Conservation (phyloP, 352 stramenopile species). For the Phytophthora melonis region DNA sequence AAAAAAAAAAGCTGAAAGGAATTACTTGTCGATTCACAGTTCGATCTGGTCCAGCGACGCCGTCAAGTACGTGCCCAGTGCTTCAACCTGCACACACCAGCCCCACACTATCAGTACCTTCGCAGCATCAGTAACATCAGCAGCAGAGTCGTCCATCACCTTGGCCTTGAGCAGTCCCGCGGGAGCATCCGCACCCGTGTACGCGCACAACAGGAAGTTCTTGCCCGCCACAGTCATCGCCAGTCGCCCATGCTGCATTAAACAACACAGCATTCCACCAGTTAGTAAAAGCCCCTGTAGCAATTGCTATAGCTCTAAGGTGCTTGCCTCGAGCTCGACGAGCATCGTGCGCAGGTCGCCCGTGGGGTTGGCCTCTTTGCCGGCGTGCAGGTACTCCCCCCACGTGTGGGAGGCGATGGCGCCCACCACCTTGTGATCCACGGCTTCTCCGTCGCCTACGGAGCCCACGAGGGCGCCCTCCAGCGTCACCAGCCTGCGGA, state of each 20-base stretch:
- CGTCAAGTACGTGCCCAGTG: constrained; percentile 67
- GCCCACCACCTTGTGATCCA: constrained; percentile 88
- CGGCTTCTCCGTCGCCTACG: constrained; percentile 58
- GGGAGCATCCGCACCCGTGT: constrained; percentile 64
- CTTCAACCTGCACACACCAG: constrained; percentile 40
- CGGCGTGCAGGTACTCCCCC: constrained; percentile 81
- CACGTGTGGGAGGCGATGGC: constrained; percentile 88
- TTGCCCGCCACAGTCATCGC: constrained; percentile 74
- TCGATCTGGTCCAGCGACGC: constrained; percentile 77
- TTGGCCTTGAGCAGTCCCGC: constrained; percentile 81
- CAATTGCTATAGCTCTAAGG: background rate
- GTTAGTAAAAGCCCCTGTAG: background rate
- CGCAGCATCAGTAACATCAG: constrained; percentile 1
- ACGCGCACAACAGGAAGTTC: constrained; percentile 81
- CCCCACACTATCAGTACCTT: constrained; percentile 2
- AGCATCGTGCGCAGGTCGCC: constrained; percentile 71
- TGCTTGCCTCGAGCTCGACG: constrained; percentile 72
- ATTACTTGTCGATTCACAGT: constrained; percentile 44
- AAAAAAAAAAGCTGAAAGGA: background rate
- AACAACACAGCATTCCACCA: background rate
- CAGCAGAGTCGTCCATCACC: constrained; percentile 35
- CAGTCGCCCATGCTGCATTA: constrained; percentile 60
- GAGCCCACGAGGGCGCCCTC: constrained; percentile 87
- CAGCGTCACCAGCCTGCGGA: constrained; percentile 78
- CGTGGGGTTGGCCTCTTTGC: constrained; percentile 70